Percentiles rank a stretch among this genome's conserved stretches.
Conservation (phyloP, 495 filamentous ascomycete genomes). For the Stereocaulon alpinum region DNA sequence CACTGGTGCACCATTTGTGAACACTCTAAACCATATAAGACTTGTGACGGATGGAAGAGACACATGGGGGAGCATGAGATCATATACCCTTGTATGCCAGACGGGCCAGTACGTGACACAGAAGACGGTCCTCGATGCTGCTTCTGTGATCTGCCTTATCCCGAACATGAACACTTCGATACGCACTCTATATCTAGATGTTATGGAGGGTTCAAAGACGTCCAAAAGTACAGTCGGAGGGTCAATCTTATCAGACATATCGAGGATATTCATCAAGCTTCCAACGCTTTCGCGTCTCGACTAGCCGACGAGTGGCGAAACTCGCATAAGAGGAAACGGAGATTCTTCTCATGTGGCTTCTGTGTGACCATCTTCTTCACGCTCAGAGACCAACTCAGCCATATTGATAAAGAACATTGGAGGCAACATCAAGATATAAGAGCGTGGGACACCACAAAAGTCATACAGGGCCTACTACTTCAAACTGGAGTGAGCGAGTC, state of each 20-base stretch:
- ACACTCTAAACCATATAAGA: not conserved
- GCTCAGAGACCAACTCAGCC: not conserved
- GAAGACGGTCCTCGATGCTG: not conserved
- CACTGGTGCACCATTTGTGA: slow-evolving; percentile 3
- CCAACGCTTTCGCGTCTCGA: not conserved
- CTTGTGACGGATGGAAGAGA: slow-evolving; percentile 7
- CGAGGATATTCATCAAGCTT: not conserved
- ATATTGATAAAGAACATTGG: slow-evolving; percentile 2
- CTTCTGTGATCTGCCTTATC: not conserved
- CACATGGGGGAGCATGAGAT: slow-evolving; percentile 12
- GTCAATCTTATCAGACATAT: not conserved
- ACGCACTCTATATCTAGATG: not conserved
- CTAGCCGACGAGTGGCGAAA: not conserved
- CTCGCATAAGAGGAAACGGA: not conserved
- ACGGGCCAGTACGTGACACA: not conserved
- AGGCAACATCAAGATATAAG: not conserved
- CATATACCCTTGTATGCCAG: not conserved
- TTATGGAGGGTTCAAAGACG: not conserved
- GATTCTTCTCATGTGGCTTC: slow-evolving; percentile 4
- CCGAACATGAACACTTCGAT: not conserved
- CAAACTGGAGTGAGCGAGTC: not conserved
- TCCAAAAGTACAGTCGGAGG: not conserved
- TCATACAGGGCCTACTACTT: not conserved
- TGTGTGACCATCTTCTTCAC: not conserved
- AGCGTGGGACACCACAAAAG: not conserved